Base-by-base conservation (phyloP, 1,139 yeast genomes). In the Yamadazyma epiphylla region DNA sequence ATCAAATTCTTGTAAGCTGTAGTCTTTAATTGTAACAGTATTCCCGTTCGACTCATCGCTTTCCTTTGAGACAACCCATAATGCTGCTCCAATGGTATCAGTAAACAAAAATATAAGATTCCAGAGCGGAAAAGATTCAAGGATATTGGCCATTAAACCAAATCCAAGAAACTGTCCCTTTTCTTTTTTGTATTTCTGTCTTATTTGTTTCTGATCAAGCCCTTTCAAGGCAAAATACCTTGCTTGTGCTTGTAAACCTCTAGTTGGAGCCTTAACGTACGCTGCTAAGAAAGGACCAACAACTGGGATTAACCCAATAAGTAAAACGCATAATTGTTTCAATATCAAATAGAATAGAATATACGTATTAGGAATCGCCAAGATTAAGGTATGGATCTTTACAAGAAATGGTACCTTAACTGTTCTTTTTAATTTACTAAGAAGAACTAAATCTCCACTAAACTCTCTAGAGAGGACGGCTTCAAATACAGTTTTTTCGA, bases 11-110 rank as follows among this genome's bases (percentile, higher is more conserved):
- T n/a, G n/a, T n/a, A n/a, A n/a, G n/a, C n/a, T n/a, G n/a, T n/a
- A n/a, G n/a, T n/a, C n/a, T n/a, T n/a, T n/a, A n/a, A n/a, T n/a
- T n/a, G n/a, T n/a, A n/a, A n/a, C n/a, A n/a, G n/a, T n/a, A n/a
- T n/a, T n/a, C n/a, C n/a, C n/a, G n/a, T n/a, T n/a, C n/a, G n/a
- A n/a, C n/a, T n/a, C n/a, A n/a, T n/a, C n/a, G n/a, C n/a, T n/a
- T n/a, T 17, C 20, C 20, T 7, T 17, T 7, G 55, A 52, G 9
- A 61, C 62, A 1, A 70, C 86, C 91, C 91, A 83, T 23, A 83
- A 55, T 1, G 89, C 88, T 4, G 85, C 86, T 2, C 87, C 91
- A 3, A 76, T 61, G 5, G 75, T 72, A 49, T 80, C 77, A 8
- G 91, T 79, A 47, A 80, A 81, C 43, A 73, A 62, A 47, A 83